Percentiles rank a stretch among this genome's conserved stretches.
These are phyloP conservation scores for Aspergillus felis DNA, from an alignment of 2,329 filamentous ascomycete species.

Conservation along the genomic window DNA sequence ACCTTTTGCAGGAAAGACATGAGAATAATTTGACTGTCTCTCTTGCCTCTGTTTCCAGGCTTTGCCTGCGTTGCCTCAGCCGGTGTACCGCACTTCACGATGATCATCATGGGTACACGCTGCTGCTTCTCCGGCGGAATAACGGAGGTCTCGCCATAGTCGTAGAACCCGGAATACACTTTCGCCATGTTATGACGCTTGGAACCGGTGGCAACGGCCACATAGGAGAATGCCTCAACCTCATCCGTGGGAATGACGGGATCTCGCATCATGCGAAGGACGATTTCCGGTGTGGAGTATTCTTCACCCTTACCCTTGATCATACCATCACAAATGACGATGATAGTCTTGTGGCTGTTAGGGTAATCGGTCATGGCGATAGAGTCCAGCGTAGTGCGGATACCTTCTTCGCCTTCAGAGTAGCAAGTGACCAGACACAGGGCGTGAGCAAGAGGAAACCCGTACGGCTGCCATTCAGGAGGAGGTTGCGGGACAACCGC, in stretches of 20 bases:
- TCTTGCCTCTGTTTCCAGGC: slow-evolving; percentile 95
- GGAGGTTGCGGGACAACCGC: slow-evolving; percentile 93
- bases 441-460: slow-evolving; percentile 86
- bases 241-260: slow-evolving; percentile 74
- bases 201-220: slow-evolving; percentile 89
- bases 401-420: slow-evolving; percentile 88
- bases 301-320: slow-evolving; percentile 93
- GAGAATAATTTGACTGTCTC: slow-evolving; percentile 96
- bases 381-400: slow-evolving; percentile 91
- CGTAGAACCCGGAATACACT: slow-evolving; percentile 96
- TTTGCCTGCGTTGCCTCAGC: slow-evolving; percentile 78
- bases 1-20: slow-evolving; percentile 99
- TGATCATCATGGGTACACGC: slow-evolving; percentile 93
- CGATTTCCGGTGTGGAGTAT: slow-evolving; percentile 83
- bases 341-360: slow-evolving; percentile 96
- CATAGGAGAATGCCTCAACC: slow-evolving; percentile 88
- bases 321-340: slow-evolving; percentile 94
- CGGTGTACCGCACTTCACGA: slow-evolving; percentile 93
- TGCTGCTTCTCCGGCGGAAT: slow-evolving; percentile 87
- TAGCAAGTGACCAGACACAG: slow-evolving; percentile 96
- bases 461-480: slow-evolving; percentile 95
- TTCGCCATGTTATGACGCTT: slow-evolving; percentile 99
- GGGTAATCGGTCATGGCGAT: slow-evolving; percentile 97
- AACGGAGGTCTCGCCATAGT: slow-evolving; percentile 77
- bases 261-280: slow-evolving; percentile 91